Conservation (phyloP, 306 rosid genomes). For the Sophora flavescens region DNA sequence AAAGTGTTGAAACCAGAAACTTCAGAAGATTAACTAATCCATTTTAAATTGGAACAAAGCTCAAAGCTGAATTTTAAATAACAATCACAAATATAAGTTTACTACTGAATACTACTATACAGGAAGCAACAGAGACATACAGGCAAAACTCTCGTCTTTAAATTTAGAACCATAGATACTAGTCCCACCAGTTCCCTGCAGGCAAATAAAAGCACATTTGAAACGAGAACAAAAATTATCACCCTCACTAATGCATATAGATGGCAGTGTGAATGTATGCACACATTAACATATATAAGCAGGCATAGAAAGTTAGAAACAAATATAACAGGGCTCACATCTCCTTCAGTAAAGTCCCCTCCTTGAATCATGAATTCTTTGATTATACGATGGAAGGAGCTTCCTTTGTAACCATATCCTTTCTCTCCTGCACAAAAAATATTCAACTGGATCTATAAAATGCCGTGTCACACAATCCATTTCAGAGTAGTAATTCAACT, state of each 20-base stretch:
- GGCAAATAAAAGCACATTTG: slow-evolving; percentile 40
- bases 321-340: slow-evolving; percentile 55
- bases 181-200: slow-evolving; percentile 94
- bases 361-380: slow-evolving; percentile 97
- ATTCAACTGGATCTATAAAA: slow-evolving; percentile 35
- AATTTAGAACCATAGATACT: slow-evolving; percentile 89
- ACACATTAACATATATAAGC: neutral
- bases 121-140: slow-evolving; percentile 56
- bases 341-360: slow-evolving; percentile 93
- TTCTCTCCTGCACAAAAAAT: slow-evolving; percentile 77
- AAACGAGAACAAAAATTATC: slow-evolving; percentile 34
- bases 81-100: slow-evolving; percentile 14
- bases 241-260: slow-evolving; percentile 10
- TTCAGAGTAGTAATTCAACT: slow-evolving; percentile 32
- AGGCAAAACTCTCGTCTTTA: slow-evolving; percentile 78
- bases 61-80: slow-evolving; percentile 19
- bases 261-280: slow-evolving; percentile 23
- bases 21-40: neutral
- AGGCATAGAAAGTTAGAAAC: slow-evolving; percentile 10
- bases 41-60: slow-evolving; percentile 12
- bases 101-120: slow-evolving; percentile 24
- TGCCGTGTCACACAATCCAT: slow-evolving; percentile 14
- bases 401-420: slow-evolving; percentile 93
- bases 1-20: slow-evolving; percentile 39
- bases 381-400: slow-evolving; percentile 91